A percentile compares a stretch with the other conserved stretches of the same genome.
phyloP scores from a whole-genome alignment of 1,139 yeast genomes.

The Candida smagusa region DNA sequence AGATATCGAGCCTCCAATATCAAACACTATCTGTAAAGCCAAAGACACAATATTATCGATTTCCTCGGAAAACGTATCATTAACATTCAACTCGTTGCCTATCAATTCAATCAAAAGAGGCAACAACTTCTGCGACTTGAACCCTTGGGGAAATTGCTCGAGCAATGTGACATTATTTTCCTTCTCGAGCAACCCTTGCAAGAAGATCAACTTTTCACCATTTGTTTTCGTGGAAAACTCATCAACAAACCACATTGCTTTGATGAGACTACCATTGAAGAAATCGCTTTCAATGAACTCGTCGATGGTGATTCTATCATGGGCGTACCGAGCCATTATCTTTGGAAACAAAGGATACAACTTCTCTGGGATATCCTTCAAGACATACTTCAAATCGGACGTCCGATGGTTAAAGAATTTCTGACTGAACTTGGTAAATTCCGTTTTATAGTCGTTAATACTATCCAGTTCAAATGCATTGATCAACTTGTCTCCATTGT shows the following conservation, averaged over 20 bases:
- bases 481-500: constrained; percentile 44
- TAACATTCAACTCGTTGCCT: constrained; percentile 30
- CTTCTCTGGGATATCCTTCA: constrained; percentile 38
- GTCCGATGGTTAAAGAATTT: constrained; percentile 43
- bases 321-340: constrained; percentile 42
- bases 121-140: constrained; percentile 69
- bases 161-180: constrained; percentile 5
- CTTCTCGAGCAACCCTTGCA: constrained; percentile 53
- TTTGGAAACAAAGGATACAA: constrained; percentile 30
- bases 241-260: constrained; percentile 79
- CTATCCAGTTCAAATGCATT: constrained; percentile 48
- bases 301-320: constrained; percentile 46
- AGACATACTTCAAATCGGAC: constrained; percentile 46
- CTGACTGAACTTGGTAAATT: constrained; percentile 38
- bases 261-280: constrained; percentile 79
- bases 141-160: constrained; percentile 62
- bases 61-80: constrained; percentile 11
- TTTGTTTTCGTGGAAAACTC: constrained; percentile 74
- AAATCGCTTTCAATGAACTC: constrained; percentile 51
- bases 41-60: constrained; percentile 45
- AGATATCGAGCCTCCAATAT: constrained; percentile 67
- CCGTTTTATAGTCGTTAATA: constrained; percentile 46
- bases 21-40: constrained; percentile 55
- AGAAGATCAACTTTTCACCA: constrained; percentile 66
- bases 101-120: constrained; percentile 59